Conservation (phyloP, 768 basidiomycete genomes). For the Cystobasidium ongulense region DNA sequence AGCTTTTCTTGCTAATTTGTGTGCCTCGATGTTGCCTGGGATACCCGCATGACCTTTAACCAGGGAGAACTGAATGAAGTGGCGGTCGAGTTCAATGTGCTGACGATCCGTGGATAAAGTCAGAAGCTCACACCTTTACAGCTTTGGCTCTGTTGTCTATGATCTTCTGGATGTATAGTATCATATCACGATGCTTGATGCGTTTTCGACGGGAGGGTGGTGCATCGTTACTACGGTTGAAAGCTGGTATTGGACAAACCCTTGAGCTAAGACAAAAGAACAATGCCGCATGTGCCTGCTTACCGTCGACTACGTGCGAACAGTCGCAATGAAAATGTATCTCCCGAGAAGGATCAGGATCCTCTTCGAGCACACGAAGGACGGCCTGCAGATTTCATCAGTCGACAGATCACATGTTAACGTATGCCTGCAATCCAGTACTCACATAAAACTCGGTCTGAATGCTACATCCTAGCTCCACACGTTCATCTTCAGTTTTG, state of each 20-base stretch:
- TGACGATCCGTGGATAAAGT: background rate
- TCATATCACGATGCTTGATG: background rate
- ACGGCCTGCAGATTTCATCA: background rate
- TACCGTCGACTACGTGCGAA: background rate
- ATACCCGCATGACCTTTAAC: background rate
- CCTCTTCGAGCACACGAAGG: constrained; percentile 5
- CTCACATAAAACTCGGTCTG: background rate
- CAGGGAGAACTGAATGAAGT: background rate
- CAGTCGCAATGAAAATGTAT: background rate
- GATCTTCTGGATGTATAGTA: background rate
- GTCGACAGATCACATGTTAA: background rate
- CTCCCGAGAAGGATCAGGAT: background rate
- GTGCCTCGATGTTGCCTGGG: background rate
- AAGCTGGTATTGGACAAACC: background rate
- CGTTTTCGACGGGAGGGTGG: background rate
- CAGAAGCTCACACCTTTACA: background rate
- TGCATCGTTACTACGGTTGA: background rate
- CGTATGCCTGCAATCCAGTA: too few relatives aligned
- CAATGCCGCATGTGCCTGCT: background rate
- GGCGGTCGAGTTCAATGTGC: too few relatives aligned
- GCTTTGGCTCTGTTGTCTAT: background rate
- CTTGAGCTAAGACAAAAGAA: background rate
- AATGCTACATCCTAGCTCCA: background rate
- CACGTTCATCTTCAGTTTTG: background rate
- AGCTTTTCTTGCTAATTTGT: background rate